These are phyloP conservation scores for Cyclotella cryptica DNA, from an alignment of 108 stramenopile genomes.

Conservation along the genomic window DNA sequence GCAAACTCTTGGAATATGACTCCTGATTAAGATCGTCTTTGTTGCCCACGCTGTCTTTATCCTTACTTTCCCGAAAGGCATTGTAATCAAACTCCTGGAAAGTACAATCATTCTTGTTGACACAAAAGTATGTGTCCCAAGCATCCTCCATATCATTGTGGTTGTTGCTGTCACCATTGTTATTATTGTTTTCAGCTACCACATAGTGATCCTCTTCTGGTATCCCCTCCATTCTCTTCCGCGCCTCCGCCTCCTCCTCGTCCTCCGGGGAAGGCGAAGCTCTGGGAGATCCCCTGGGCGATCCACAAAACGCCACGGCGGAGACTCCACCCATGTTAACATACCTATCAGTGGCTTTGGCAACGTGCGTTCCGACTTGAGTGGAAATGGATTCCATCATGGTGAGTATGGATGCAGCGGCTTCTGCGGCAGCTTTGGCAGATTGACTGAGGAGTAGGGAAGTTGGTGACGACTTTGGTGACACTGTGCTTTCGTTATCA, in stretches of 20 bases:
- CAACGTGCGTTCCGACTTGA: not conserved
- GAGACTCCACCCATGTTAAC: not conserved
- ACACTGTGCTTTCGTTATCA: not conserved
- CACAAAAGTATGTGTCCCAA: not conserved
- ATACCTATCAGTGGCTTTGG: not conserved
- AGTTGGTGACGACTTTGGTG: constrained; percentile 3
- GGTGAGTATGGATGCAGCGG: constrained; percentile 13
- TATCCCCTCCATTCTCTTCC: constrained; percentile 12
- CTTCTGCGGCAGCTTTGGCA: constrained; percentile 31
- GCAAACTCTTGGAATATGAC: not conserved
- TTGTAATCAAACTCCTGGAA: constrained; percentile 16
- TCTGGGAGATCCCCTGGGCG: not conserved
- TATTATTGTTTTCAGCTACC: not conserved
- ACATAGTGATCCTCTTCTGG: not conserved
- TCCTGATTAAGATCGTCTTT: not conserved
- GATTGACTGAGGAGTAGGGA: constrained; percentile 4
- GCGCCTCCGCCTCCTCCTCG: not conserved
- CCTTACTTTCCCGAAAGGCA: not conserved
- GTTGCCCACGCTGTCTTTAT: not conserved
- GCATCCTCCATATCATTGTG: not conserved
- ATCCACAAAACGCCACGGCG: constrained; percentile 10
- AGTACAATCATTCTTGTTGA: not conserved
- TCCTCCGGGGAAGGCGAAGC: not conserved
- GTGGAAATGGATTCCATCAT: constrained; percentile 10
- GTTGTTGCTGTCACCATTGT: constrained; percentile 3